A percentile compares a stretch with the other conserved stretches of the same genome.
Evolutionary conservation across 768 basidiomycete genomes (phyloP).

Genomic region (Termitomyces sp.): DNA sequence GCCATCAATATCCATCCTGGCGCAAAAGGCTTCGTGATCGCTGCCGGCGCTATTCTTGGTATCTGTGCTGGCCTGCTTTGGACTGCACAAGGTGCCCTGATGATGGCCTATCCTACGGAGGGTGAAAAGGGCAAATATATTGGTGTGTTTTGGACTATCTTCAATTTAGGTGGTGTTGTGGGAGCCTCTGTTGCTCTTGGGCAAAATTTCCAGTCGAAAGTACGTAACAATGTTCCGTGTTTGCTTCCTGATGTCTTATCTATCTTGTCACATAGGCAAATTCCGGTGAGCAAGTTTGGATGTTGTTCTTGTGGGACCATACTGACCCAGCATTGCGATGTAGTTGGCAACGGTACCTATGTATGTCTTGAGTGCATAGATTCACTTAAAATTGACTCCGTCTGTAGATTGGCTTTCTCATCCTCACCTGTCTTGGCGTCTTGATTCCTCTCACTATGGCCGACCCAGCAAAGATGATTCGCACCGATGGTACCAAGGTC

Average conservation of each 20-base stretch:
- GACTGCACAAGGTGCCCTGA: conserved; percentile 81
- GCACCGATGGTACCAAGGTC: conserved; percentile 73
- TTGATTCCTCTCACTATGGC: conserved; percentile 67
- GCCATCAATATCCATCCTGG: conserved; percentile 66
- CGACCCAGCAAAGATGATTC: conserved; percentile 67
- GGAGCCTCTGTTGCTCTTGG: conserved; percentile 75
- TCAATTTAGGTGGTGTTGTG: conserved; percentile 79
- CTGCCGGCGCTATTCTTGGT: conserved; percentile 71
- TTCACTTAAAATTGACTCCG: neutral
- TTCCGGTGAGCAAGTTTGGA: conserved; percentile 28
- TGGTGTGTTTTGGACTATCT: conserved; percentile 80
- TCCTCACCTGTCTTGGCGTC: conserved; percentile 69
- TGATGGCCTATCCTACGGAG: conserved; percentile 83
- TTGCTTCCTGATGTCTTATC: neutral
- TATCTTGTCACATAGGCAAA: conserved; percentile 31
- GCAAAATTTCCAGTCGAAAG: conserved; percentile 62
- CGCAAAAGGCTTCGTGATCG: conserved; percentile 66
- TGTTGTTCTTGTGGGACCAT: neutral
- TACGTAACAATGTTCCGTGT: conserved; percentile 25
- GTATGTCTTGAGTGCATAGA: conserved; percentile 35
- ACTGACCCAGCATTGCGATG: neutral
- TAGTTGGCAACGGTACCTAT: conserved; percentile 75
- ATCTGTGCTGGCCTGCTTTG: conserved; percentile 71
- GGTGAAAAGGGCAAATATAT: conserved; percentile 77
- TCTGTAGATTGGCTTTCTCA: conserved; percentile 71